These are phyloP conservation scores for Wickerhamomyces chambardii DNA, from an alignment of 805 yeast species.

Conservation along the genomic window DNA sequence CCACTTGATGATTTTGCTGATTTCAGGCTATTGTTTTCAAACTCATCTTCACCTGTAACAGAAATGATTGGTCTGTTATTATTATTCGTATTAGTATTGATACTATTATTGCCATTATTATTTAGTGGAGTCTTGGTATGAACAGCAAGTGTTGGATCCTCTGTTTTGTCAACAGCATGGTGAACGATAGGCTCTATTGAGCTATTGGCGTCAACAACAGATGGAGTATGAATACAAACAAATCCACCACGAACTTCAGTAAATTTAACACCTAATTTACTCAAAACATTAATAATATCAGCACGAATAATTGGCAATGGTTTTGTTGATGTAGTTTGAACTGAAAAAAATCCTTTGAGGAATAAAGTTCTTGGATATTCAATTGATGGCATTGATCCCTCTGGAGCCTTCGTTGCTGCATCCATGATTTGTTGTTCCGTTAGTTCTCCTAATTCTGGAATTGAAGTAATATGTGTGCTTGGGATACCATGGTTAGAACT, in stretches of 20 bases:
- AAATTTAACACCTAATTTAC: conserved; percentile 67
- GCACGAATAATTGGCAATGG: conserved; percentile 84
- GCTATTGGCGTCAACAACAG: conserved; percentile 26
- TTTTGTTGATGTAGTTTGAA: conserved; percentile 90
- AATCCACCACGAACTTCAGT: conserved; percentile 94
- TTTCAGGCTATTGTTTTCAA: conserved; percentile 2
- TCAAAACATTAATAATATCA: conserved; percentile 71
- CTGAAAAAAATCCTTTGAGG: conserved; percentile 88
- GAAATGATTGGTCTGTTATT: too few species aligned
- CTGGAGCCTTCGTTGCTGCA: conserved; percentile 47
- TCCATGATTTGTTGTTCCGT: conserved; percentile 40
- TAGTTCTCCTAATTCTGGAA: conserved; percentile 15
- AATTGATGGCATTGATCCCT: conserved; percentile 86
- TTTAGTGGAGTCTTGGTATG: too few species aligned
- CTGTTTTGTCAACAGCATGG: too few species aligned
- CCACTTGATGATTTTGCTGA: conserved; percentile 8
- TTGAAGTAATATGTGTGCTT: conserved; percentile 1
- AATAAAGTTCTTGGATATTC: conserved; percentile 88
- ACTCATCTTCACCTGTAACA: too few species aligned
- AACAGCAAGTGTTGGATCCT: too few species aligned
- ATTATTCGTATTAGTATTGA: too few species aligned
- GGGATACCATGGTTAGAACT: conserved; percentile 1
- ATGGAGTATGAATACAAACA: conserved; percentile 63
- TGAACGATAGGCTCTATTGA: too few species aligned
- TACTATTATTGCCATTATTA: too few species aligned